Evolutionary conservation across 345 rosid species (phyloP), one percentile per base, ranked within the genome.

Genomic region (Hibiscus syriacus): DNA sequence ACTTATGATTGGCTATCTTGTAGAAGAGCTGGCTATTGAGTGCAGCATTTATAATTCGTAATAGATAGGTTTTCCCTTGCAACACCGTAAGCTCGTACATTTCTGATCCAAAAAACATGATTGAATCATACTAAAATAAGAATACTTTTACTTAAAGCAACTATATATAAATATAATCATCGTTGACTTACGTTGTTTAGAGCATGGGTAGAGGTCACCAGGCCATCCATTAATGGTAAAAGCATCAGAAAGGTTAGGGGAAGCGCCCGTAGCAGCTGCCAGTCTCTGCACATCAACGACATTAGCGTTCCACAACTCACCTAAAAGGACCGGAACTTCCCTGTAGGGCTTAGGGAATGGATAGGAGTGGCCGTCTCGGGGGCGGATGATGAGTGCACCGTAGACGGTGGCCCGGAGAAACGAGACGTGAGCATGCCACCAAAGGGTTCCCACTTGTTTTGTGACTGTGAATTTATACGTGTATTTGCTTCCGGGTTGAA

Each of bases 401-500:
- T 93, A 71, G 12, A 91, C 95, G 1, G 96, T 90, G 53, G 97
- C 97, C 0, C 98, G 97, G 56, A 91, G 78, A 80, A 71, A 73
- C 0, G 89, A 80, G 19, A 78, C 58, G 13, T 93, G 99, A 38
- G 99, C 95, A 46, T 94, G 96, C 99, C 99, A 93, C 99, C 99
- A 91, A 1, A 90, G 85, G 19, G 99, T 91, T 4, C 97, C 97
- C 72, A 89, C 96, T 53, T 93, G 99, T 19, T 76, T 55, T 26
- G 77, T 73, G 75, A 91, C 61, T 20, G 36, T 85, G 70, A 89
- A 90, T 66, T 73, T 81, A 76, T 93, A 88, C 0, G 87, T 83
- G 73, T 79, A 93, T 16, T 75, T 85, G 3, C 60, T 36, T 5
- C 95, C 92, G 0, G 98, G 92, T 5, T 16, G 74, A 49, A 91